Conservation (phyloP, 2,329 filamentous ascomycete species). For the Kalmusia sp. region DNA sequence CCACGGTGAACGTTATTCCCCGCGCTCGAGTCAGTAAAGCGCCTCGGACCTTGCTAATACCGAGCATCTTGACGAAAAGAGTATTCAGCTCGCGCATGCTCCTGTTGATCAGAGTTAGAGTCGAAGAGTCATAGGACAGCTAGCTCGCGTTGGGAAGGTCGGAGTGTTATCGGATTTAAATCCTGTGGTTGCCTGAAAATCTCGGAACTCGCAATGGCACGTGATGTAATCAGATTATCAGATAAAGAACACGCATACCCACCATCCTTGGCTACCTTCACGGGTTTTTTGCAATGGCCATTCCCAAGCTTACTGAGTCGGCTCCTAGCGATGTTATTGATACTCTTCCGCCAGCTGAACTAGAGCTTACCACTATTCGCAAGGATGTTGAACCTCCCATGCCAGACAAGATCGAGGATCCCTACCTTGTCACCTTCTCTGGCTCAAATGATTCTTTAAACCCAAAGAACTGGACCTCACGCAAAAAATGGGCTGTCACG, state of each 20-base stretch:
- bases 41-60: too few species aligned
- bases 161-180: not conserved
- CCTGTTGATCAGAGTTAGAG: too few species aligned
- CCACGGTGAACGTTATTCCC: too few species aligned
- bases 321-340: not conserved
- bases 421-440: constrained; percentile 26
- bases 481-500: constrained; percentile 29
- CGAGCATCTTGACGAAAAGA: too few species aligned
- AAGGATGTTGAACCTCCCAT: not conserved
- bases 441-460: constrained; percentile 20
- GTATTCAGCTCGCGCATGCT: not conserved
- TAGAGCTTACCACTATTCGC: constrained; percentile 7
- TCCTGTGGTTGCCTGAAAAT: constrained; percentile 13
- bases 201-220: not conserved
- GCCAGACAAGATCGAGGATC: constrained; percentile 16
- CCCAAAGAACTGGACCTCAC: constrained; percentile 28
- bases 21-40: too few species aligned
- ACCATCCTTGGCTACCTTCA: not conserved
- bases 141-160: not conserved
- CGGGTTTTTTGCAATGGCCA: not conserved
- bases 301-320: not conserved
- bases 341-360: not conserved
- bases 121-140: not conserved
- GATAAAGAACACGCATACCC: not conserved
- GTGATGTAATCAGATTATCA: constrained; percentile 12